Percentiles rank a stretch among this genome's conserved stretches.
Evolutionary conservation across 108 stramenopile species (phyloP).

Genomic region (Cyclotella baltica): DNA sequence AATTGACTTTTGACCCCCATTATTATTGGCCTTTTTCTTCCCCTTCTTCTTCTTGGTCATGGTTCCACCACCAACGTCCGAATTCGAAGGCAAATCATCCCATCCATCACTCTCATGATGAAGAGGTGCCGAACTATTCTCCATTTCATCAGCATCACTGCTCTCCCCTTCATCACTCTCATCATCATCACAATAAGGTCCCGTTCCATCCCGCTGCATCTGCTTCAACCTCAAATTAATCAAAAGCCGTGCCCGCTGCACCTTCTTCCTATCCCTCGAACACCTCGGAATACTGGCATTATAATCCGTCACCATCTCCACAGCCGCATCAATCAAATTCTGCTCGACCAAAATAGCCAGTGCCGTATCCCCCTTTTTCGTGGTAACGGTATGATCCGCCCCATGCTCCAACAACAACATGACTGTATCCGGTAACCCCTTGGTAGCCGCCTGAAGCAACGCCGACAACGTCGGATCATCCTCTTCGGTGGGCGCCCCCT

Average conservation of each 20-base stretch:
- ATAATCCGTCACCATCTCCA: constrained; percentile 92
- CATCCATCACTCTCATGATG: constrained; percentile 46
- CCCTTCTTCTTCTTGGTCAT: constrained; percentile 79
- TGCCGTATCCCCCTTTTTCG: constrained; percentile 95
- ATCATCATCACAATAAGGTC: constrained; percentile 63
- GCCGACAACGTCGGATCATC: constrained; percentile 91
- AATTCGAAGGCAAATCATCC: constrained; percentile 28
- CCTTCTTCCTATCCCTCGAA: constrained; percentile 91
- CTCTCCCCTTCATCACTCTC: constrained; percentile 45
- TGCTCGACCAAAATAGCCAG: constrained; percentile 91
- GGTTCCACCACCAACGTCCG: background rate
- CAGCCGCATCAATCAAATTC: constrained; percentile 91
- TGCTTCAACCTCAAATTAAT: constrained; percentile 90
- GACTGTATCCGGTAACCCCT: constrained; percentile 88
- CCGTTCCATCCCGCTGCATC: constrained; percentile 72
- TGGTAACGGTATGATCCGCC: constrained; percentile 91
- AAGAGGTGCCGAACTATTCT: constrained; percentile 36
- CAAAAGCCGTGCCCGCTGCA: constrained; percentile 86
- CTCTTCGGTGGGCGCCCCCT: constrained; percentile 91
- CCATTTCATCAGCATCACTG: constrained; percentile 26
- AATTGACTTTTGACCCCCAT: constrained; percentile 42
- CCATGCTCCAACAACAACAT: constrained; percentile 83
- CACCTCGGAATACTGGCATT: constrained; percentile 92
- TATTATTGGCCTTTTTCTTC: constrained; percentile 81
- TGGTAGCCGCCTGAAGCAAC: constrained; percentile 89